Evolutionary conservation across 768 basidiomycete genomes (phyloP), one percentile per base, ranked within the genome.

Genomic region (Lepiota subincarnata): DNA sequence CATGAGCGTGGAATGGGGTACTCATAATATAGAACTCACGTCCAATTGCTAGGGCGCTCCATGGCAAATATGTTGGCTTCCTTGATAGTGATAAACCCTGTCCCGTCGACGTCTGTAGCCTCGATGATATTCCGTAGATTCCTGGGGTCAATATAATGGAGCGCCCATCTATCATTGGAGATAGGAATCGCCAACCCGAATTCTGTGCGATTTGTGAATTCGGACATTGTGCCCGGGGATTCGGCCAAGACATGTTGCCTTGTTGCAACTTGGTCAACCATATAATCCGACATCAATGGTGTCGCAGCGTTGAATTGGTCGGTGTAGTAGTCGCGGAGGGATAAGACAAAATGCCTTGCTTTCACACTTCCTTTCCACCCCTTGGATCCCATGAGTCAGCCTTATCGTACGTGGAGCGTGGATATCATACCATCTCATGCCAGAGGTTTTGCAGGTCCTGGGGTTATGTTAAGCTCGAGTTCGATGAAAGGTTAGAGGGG

Each of bases 301-400:
- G 50, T 51, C 2, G 18, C 31, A 16, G 31, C 24, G 13, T 40
- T 34, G 31, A 51, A 51, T 35, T 55, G 58, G 28, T 71, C 68
- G 8, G 64, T 64, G 49, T 64, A 74, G 42, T 70, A 70, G 49
- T 76, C 73, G 41, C 69, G 70, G 1, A 76, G 62, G 12, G 72
- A 70, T 2, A 78, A 66, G 2, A 79, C 75, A 48, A 81, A 81
- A 50, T 78, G 75, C 0, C 72, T 66, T 0, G 79, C 75, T 58
- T 81, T 79, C 31, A 81, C 79, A 55, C 71, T 79, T 8, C 76
- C 72, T 59, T 73, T 74, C 80, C 79, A 81, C 4, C 69, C 70
- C 78, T 80, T 31, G 31, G 10, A 31, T 31, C 2, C 8, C 8
- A 7, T 31, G 13, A 19, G 34, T 2, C 14, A 36, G 36, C 31